phyloP scores from a whole-genome alignment of 73 alveolate genomes.

The Paramecium octaurelia region DNA sequence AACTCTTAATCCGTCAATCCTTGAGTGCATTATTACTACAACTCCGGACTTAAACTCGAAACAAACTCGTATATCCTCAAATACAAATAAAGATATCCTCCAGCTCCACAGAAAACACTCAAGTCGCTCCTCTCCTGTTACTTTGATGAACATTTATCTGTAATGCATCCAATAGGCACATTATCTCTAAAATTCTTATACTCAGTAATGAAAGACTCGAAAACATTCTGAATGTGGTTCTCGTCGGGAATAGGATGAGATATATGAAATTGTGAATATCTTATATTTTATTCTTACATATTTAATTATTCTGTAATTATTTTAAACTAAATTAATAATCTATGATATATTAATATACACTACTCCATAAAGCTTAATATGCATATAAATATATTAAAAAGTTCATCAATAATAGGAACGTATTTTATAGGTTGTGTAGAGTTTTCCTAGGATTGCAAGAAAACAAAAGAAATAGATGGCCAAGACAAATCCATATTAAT shows the following conservation, averaged over 20 bases:
- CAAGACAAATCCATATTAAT: neutral
- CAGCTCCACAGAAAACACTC: constrained; percentile 50
- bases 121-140: neutral
- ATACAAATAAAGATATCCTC: constrained; percentile 46
- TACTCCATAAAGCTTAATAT: neutral
- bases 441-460: neutral
- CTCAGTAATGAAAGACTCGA: neutral
- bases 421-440: neutral
- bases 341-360: neutral
- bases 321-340: too few species aligned
- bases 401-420: neutral
- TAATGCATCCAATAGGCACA: constrained; percentile 30
- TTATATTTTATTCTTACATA: neutral
- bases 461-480: neutral
- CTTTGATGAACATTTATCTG: neutral
- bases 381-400: neutral
- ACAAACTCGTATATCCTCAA: constrained; percentile 34
- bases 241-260: neutral
- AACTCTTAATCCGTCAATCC: constrained; percentile 4
- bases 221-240: neutral
- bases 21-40: neutral
- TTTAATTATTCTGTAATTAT: neutral
- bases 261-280: neutral
- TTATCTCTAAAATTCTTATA: neutral
- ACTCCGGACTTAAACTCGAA: neutral